These are phyloP conservation scores for Pythium insidiosum DNA, from an alignment of 352 stramenopile genomes.

Conservation along the genomic window DNA sequence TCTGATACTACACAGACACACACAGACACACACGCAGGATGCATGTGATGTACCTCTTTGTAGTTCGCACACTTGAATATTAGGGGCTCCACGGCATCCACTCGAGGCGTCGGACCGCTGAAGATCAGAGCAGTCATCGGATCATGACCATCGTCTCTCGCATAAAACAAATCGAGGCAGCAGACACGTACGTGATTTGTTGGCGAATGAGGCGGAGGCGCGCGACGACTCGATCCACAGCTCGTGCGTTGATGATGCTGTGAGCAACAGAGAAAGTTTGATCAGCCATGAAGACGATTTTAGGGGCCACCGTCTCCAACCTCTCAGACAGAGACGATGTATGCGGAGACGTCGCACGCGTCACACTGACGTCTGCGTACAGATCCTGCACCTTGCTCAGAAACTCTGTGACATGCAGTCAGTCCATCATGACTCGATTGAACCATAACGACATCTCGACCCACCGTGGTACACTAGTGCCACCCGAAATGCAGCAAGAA, in stretches of 20 bases:
- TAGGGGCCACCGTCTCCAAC: slow-evolving; percentile 1
- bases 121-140: not conserved
- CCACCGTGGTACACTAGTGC: slow-evolving; percentile 52
- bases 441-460: not conserved
- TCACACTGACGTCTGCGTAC: slow-evolving; percentile 34
- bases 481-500: slow-evolving; percentile 26
- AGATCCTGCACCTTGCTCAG: slow-evolving; percentile 35
- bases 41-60: slow-evolving; percentile 28
- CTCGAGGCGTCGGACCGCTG: slow-evolving; percentile 36
- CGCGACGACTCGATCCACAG: slow-evolving; percentile 37
- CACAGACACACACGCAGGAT: too few species aligned
- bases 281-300: not conserved
- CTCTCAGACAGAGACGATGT: slow-evolving; percentile 27
- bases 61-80: slow-evolving; percentile 44
- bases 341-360: slow-evolving; percentile 13
- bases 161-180: not conserved
- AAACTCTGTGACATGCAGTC: slow-evolving; percentile 23
- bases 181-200: slow-evolving; percentile 26
- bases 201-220: slow-evolving; percentile 34
- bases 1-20: too few species aligned
- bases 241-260: slow-evolving; percentile 39
- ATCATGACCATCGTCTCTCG: not conserved
- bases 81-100: slow-evolving; percentile 39
- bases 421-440: not conserved
- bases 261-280: not conserved